Evolutionary conservation across 1,284 basidiomycete genomes (phyloP).

Genomic region (Cronartium quercuum): DNA sequence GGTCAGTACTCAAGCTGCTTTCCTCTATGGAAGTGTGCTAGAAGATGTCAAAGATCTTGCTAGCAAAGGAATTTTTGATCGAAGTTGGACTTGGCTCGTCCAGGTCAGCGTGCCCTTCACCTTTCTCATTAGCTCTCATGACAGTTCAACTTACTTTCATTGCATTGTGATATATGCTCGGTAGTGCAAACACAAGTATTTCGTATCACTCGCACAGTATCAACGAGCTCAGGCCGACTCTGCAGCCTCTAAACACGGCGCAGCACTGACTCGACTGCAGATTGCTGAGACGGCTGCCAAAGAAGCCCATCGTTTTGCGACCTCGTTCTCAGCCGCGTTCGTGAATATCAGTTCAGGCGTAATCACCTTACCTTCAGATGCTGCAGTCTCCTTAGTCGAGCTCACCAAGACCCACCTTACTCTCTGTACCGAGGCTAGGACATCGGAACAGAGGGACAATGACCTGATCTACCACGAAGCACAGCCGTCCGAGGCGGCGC

Average conservation of each 20-base stretch:
- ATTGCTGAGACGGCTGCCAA: constrained; percentile 75
- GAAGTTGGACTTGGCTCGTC: constrained; percentile 83
- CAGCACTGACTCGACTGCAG: constrained; percentile 72
- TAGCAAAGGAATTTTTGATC: constrained; percentile 87
- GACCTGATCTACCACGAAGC: constrained; percentile 98
- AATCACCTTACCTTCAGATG: constrained; percentile 80
- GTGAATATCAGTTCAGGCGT: constrained; percentile 54
- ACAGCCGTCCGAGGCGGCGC: constrained; percentile 69
- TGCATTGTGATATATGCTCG: constrained; percentile 13
- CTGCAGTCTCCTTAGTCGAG: constrained; percentile 68
- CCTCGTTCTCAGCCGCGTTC: constrained; percentile 67
- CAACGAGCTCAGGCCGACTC: constrained; percentile 75
- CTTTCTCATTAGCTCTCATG: background rate
- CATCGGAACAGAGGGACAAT: constrained; percentile 77
- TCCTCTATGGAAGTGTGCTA: constrained; percentile 67
- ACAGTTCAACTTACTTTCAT: background rate
- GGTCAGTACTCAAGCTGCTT: constrained; percentile 75
- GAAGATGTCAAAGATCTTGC: constrained; percentile 94
- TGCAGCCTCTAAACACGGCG: constrained; percentile 72
- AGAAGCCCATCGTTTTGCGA: constrained; percentile 68
- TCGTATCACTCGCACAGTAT: constrained; percentile 78
- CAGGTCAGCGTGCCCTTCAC: constrained; percentile 56
- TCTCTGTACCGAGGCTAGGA: constrained; percentile 67
- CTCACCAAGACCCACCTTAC: constrained; percentile 76
- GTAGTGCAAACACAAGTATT: constrained; percentile 84